A percentile compares a stretch with the other conserved stretches of the same genome.
Evolutionary conservation across 371 early-diverging fungal species (phyloP).

Genomic region (Apophysomyces trapeziformis): DNA sequence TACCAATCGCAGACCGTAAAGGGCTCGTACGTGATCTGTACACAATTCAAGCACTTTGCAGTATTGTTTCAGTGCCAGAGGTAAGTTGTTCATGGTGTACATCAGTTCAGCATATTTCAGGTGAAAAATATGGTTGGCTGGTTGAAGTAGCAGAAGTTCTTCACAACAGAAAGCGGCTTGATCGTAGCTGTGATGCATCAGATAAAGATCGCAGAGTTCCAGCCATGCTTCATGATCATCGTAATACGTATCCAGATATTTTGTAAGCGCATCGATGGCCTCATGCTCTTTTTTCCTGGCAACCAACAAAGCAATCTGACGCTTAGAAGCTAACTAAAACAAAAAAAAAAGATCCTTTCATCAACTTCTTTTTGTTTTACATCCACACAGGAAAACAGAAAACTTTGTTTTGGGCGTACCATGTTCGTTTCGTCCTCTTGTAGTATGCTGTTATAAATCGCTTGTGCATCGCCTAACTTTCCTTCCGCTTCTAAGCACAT

Average conservation of each 20-base stretch:
- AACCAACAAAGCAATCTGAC: slow-evolving; percentile 76
- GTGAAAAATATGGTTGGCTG: slow-evolving; percentile 81
- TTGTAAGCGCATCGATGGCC: slow-evolving; percentile 75
- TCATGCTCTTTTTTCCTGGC: slow-evolving; percentile 65
- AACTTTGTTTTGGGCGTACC: slow-evolving; percentile 42
- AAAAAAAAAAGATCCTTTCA: slow-evolving; percentile 1
- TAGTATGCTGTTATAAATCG: slow-evolving; percentile 66
- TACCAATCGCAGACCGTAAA: slow-evolving; percentile 79
- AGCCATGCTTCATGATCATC: slow-evolving; percentile 91
- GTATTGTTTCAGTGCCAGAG: slow-evolving; percentile 73
- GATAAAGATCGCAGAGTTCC: slow-evolving; percentile 77
- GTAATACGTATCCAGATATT: slow-evolving; percentile 80
- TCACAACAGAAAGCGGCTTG: slow-evolving; percentile 92
- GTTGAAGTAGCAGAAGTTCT: slow-evolving; percentile 84
- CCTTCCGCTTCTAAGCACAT: slow-evolving; percentile 78
- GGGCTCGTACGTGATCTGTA: slow-evolving; percentile 72
- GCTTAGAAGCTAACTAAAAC: slow-evolving; percentile 65
- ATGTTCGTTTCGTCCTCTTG: slow-evolving; percentile 71
- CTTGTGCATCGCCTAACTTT: slow-evolving; percentile 64
- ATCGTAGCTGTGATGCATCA: slow-evolving; percentile 67
- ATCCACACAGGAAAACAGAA: slow-evolving; percentile 7
- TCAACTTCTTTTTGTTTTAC: no score
- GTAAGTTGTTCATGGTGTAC: slow-evolving; percentile 65
- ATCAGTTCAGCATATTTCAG: slow-evolving; percentile 88
- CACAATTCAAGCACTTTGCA: slow-evolving; percentile 78